Evolutionary conservation across 345 rosid species (phyloP).

Genomic region (Jatropha curcas): DNA sequence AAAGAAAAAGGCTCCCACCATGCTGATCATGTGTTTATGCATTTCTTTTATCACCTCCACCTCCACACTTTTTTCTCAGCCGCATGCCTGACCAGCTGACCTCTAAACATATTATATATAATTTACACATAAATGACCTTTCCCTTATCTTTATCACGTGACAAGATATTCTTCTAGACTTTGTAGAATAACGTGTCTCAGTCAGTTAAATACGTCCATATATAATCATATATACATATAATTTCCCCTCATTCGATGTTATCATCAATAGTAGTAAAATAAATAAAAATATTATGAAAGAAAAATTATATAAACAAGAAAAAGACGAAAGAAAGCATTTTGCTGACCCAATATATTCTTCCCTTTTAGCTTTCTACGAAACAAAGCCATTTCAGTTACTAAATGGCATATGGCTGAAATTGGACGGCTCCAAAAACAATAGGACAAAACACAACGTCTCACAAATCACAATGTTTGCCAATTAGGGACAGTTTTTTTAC

Average conservation of each 20-base stretch:
- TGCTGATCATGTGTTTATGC: slow-evolving; percentile 4
- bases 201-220: no score
- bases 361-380: background rate
- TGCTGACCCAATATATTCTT: background rate
- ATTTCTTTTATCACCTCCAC: background rate
- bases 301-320: background rate
- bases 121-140: no score
- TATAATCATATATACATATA: no score
- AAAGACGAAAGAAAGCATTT: background rate
- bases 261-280: no score
- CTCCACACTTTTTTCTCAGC: background rate
- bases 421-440: background rate
- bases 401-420: slow-evolving; percentile 2
- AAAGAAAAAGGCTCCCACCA: background rate
- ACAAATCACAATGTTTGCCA: background rate
- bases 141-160: background rate
- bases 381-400: background rate
- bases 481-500: slow-evolving; percentile 1
- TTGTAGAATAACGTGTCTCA: no score
- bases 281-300: no score
- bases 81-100: background rate
- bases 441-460: slow-evolving; percentile 1
- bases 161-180: no score
- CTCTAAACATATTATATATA: no score
- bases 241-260: no score